A percentile compares a stretch with the other conserved stretches of the same genome.
phyloP scores from a whole-genome alignment of 1,139 yeast genomes.

The Zygosaccharomyces pseudobailii region DNA sequence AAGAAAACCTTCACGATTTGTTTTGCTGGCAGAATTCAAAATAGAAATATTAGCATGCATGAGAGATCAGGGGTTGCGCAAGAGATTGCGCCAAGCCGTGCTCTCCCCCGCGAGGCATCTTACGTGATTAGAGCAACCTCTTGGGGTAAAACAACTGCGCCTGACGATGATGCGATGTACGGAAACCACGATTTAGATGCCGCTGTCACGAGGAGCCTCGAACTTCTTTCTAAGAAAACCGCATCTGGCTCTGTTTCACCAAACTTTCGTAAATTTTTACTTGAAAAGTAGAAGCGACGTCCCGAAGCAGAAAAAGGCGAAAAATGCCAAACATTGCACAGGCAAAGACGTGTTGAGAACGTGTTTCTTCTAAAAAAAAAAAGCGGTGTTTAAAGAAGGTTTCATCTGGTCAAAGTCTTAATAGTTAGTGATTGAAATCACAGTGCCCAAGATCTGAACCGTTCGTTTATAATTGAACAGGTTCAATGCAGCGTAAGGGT shows the following conservation, averaged over 20 bases:
- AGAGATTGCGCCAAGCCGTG: neutral
- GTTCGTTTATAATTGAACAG: constrained; percentile 1
- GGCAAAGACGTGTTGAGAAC: constrained; percentile 1
- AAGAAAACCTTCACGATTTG: constrained; percentile 19
- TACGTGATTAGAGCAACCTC: neutral
- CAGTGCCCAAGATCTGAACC: constrained; percentile 1
- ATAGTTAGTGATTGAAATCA: neutral
- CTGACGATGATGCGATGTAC: neutral
- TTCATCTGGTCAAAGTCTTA: neutral
- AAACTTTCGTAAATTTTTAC: constrained; percentile 5
- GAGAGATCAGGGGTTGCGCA: neutral
- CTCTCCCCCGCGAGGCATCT: neutral
- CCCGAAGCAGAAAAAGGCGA: constrained; percentile 2
- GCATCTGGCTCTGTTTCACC: neutral
- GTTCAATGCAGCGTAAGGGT: neutral
- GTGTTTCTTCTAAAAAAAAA: constrained; percentile 4
- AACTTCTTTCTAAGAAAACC: neutral
- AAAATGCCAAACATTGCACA: neutral
- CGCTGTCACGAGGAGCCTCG: neutral
- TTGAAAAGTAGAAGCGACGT: neutral
- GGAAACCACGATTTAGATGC: neutral
- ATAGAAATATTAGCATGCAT: neutral
- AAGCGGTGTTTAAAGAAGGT: neutral
- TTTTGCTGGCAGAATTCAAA: constrained; percentile 29
- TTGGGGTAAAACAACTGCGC: neutral